Base-by-base conservation (phyloP, 1,284 basidiomycete species). In the Cystobasidiaceae sp. region DNA sequence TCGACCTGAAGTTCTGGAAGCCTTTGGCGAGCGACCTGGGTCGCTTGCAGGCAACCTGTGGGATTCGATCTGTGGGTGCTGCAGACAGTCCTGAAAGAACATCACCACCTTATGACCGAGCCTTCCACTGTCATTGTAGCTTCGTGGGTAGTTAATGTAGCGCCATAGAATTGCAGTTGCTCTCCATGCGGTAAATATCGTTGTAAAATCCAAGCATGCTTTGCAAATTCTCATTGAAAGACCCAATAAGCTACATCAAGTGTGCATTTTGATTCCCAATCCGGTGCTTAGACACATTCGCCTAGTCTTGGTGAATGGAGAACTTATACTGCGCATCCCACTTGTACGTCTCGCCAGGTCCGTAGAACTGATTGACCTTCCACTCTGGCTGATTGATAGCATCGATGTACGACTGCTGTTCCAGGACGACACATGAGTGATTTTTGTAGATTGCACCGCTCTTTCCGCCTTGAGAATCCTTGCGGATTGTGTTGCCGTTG, bases 351-450 rank as follows among this genome's bases (percentile, higher is more conserved):
- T 56, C 54, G 30, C 51, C 37, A 3, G 49, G 45, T 3, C 39
- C 70, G 71, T 78, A 81, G 43, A 82, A 81, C 66, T 80, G 79
- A 69, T 82, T 71, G 6, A 81, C 72, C 7, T 75, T 75, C 70
- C 79, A 80, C 66, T 80, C 76, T 0, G 81, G 81, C 21, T 63
- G 44, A 73, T 82, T 82, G 67, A 82, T 81, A 7, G 77, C 80
- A 71, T 81, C 81, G 32, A 82, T 81, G 41, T 77, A 74, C 5
- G 78, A 78, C 70, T 82, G 79, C 55, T 79, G 80, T 70, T 82
- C 81, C 34, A 82, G 78, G 19, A 81, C 82, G 15, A 82, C 68
- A 65, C 80, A 82, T 4, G 79, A 80, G 66, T 81, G 78, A 59
- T 80, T 73, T 15, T 73, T 72, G 70, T 82, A 82, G 27, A 73